phyloP scores from a whole-genome alignment of 2,329 filamentous ascomycete species.

The Pseudohalonectria lignicola region DNA sequence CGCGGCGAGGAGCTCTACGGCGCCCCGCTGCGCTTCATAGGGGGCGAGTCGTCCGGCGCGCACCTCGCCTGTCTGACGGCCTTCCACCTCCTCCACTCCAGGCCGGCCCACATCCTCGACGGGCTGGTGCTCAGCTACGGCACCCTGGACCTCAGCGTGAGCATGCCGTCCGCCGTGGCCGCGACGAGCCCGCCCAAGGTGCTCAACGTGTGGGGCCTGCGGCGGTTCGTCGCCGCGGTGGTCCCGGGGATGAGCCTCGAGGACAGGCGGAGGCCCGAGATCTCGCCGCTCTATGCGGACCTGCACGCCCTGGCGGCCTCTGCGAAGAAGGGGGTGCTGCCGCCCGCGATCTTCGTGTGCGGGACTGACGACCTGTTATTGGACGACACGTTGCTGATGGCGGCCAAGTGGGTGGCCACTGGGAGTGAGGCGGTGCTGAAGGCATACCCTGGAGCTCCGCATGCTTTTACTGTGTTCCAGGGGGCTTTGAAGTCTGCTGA shows the following conservation, averaged over 20 bases:
- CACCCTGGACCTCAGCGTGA: conserved; percentile 33
- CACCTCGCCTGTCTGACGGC: conserved; percentile 6
- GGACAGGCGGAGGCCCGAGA: conserved; percentile 28
- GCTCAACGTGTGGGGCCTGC: conserved; percentile 27
- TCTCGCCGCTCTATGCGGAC: conserved; percentile 39
- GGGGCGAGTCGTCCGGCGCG: not conserved
- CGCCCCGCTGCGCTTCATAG: conserved; percentile 19
- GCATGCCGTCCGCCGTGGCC: conserved; percentile 29
- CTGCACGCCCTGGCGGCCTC: conserved; percentile 16
- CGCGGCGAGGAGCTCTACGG: conserved; percentile 29
- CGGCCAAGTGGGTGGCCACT: conserved; percentile 34
- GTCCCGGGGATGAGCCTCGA: conserved; percentile 23
- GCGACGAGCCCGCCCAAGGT: too few relatives aligned
- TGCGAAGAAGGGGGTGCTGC: conserved; percentile 19
- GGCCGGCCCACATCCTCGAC: conserved; percentile 27
- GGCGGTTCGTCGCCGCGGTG: conserved; percentile 31
- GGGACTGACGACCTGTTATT: conserved; percentile 43
- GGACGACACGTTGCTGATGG: conserved; percentile 24
- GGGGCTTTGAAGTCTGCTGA: not conserved
- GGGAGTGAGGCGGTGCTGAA: conserved; percentile 24
- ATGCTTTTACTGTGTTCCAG: conserved; percentile 28
- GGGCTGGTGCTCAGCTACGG: conserved; percentile 43
- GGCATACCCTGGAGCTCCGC: conserved; percentile 40
- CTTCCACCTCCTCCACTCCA: conserved; percentile 30
- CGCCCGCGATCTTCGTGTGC: conserved; percentile 40